Percentiles rank a stretch among this genome's conserved stretches.
These are phyloP conservation scores for Pythium myriotylum DNA, from an alignment of 352 stramenopile species.

Conservation along the genomic window DNA sequence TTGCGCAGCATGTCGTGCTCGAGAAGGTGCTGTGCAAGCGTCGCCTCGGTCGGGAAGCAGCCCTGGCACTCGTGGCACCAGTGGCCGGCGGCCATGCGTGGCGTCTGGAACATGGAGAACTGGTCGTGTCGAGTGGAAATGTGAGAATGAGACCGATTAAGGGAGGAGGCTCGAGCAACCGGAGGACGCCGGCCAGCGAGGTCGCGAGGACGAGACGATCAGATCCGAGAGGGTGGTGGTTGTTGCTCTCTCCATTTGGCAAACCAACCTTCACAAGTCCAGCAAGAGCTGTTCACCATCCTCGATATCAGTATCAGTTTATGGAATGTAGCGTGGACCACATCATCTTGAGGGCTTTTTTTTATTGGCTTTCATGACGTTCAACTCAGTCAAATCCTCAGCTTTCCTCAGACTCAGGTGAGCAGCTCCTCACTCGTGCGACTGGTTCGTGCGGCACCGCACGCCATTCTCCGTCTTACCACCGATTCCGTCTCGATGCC, in stretches of 20 bases:
- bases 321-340: background rate
- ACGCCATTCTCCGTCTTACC: background rate
- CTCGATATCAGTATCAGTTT: no score
- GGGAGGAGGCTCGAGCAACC: no score
- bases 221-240: no score
- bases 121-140: no score
- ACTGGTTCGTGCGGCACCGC: slow-evolving; percentile 1
- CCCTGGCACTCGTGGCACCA: background rate
- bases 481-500: slow-evolving; percentile 32
- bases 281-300: no score
- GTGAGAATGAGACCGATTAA: no score
- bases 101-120: no score
- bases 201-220: no score
- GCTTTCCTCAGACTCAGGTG: background rate
- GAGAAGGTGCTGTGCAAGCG: background rate
- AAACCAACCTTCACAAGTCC: no score
- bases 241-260: no score
- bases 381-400: background rate
- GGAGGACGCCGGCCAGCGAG: no score
- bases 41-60: background rate
- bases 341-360: background rate
- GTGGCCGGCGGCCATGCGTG: no score
- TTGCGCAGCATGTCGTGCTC: slow-evolving; percentile 1
- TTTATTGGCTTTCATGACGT: background rate
- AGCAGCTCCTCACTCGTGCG: background rate